These are phyloP conservation scores for Tuber indicum DNA, from an alignment of 495 filamentous ascomycete genomes.

Conservation along the genomic window DNA sequence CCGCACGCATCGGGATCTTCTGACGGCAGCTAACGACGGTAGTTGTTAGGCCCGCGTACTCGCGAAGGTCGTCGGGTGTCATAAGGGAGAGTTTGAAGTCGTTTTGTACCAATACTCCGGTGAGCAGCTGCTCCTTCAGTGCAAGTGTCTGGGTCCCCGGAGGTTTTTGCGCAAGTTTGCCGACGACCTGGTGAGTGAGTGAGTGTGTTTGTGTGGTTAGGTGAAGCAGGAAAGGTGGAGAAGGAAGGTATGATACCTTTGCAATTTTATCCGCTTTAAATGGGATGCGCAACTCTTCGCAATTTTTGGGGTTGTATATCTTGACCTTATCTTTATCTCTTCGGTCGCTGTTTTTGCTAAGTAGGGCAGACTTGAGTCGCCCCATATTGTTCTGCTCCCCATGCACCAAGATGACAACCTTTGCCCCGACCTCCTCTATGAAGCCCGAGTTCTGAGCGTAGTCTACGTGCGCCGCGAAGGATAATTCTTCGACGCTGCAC, in stretches of 20 bases:
- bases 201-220: neutral
- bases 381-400: slow-evolving; percentile 98
- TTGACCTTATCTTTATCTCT: slow-evolving; percentile 71
- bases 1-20: slow-evolving; percentile 72
- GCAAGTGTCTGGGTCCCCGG: slow-evolving; percentile 48
- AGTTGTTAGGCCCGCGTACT: slow-evolving; percentile 91
- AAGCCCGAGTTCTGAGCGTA: slow-evolving; percentile 92
- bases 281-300: slow-evolving; percentile 88
- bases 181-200: slow-evolving; percentile 57
- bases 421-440: slow-evolving; percentile 83
- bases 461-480: slow-evolving; percentile 94
- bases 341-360: slow-evolving; percentile 81
- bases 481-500: slow-evolving; percentile 85
- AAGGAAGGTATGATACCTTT: slow-evolving; percentile 50
- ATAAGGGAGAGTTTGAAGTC: slow-evolving; percentile 94
- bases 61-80: slow-evolving; percentile 89
- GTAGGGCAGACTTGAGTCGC: slow-evolving; percentile 83
- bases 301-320: slow-evolving; percentile 86
- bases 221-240: neutral
- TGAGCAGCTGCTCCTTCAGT: slow-evolving; percentile 54
- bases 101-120: slow-evolving; percentile 88
- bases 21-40: slow-evolving; percentile 90
- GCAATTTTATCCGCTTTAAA: slow-evolving; percentile 94
- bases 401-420: slow-evolving; percentile 95
- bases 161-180: slow-evolving; percentile 75